Conservation (phyloP, 2,329 filamentous ascomycete species). For the Thielaviopsis euricoi region DNA sequence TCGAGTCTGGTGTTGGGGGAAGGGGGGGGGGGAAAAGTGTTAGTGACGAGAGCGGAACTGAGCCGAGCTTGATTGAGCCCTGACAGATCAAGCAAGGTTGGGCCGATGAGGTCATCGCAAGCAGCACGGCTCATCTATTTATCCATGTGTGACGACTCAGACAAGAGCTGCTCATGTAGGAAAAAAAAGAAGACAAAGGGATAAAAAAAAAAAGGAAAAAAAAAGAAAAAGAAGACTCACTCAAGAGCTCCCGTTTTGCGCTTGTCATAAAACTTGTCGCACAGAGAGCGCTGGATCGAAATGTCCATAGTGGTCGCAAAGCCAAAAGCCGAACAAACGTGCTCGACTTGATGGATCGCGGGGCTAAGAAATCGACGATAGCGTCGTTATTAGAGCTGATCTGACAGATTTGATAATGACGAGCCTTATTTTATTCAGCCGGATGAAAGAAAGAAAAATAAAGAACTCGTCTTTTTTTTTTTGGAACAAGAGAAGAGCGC, state of each 20-base stretch:
- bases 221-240: conserved; percentile 35
- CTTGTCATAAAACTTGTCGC: conserved; percentile 98
- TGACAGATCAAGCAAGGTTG: no score
- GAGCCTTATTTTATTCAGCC: no score
- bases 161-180: not conserved
- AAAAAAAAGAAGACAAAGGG: not conserved
- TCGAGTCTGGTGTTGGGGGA: conserved; percentile 50
- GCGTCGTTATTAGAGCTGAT: no score
- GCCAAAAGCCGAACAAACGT: not conserved
- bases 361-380: no score
- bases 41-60: no score
- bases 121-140: no score
- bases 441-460: no score
- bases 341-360: not conserved
- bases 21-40: not conserved
- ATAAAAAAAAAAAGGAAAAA: not conserved
- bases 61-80: no score
- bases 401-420: no score
- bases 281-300: conserved; percentile 76
- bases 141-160: no score
- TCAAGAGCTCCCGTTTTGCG: conserved; percentile 92
- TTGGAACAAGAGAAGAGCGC: no score
- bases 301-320: conserved; percentile 50
- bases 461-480: no score
- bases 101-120: not conserved